Base-by-base conservation (phyloP, 169 alveolate species). In the Eimeria necatrix region DNA sequence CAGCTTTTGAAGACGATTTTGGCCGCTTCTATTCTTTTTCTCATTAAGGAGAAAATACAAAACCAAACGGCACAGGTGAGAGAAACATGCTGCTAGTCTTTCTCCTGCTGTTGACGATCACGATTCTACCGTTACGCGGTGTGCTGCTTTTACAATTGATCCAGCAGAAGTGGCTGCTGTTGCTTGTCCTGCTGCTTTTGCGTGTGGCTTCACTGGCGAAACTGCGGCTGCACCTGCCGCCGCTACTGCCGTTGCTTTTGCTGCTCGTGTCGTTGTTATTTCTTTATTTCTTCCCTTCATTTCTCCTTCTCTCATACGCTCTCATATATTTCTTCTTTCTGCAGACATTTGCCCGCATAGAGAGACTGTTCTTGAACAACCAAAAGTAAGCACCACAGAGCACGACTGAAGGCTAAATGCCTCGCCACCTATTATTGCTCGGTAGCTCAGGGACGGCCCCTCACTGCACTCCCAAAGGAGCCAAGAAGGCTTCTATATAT, bases 1-100 rank as follows among this genome's bases (percentile, higher is more conserved):
- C 94, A 90, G 76, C 89, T 90, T 41, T 22, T 74, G 48, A 90
- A 90, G 76, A 90, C 94, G 8, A 18, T 90, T 26, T 12, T 90
- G 22, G 87, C 94, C 4, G 41, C 89, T 16, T 84, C 94, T 10
- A 24, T 73, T 26, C 73, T 90, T 22, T 90, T 49, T 70, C 76
- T 90, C 74, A 26, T 90, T n/a, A 90, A 90, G 74, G 94, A 90
- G 22, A 46, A 52, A 10, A 20, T 90, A 22, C 46, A 24, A 12
- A 10, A 51, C 4, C 22, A 12, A 10, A 90, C 94, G n/a, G 60
- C 49, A 3, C 68, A 88, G 53, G 94, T 88, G n/a, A 9, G 81
- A 5, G 68, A 10, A 56, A 56, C 68, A 3, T 18, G 20, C 20
- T 10, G 22, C 68, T 56, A 1, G 0, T 18, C 68, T 56, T 56